A percentile compares a stretch with the other conserved stretches of the same genome.
Evolutionary conservation across 2,329 filamentous ascomycete genomes (phyloP).

Genomic region (Penicillium sp.): DNA sequence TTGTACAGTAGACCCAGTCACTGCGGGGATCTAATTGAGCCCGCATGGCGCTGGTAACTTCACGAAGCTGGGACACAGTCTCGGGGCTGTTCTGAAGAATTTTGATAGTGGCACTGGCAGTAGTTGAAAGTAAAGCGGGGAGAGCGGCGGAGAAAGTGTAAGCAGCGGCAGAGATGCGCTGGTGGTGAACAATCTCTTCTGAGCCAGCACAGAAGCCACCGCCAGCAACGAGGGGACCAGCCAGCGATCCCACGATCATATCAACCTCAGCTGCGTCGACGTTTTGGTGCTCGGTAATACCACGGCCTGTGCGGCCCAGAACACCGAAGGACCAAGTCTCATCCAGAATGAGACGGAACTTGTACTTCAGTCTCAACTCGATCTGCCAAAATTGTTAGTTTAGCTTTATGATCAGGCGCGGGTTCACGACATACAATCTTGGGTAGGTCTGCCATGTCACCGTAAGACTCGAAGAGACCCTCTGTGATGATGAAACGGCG

Average conservation of each 20-base stretch:
- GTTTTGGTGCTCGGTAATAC: conserved; percentile 93
- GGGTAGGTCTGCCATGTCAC: conserved; percentile 81
- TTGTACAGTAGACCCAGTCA: conserved; percentile 87
- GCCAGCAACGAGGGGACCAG: conserved; percentile 85
- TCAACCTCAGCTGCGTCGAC: conserved; percentile 91
- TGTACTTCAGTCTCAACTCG: conserved; percentile 93
- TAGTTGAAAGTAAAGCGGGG: conserved; percentile 92
- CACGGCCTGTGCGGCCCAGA: conserved; percentile 84
- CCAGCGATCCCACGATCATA: conserved; percentile 93
- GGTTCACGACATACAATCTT: conserved; percentile 64
- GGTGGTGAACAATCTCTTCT: conserved; percentile 90
- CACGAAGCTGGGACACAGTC: conserved; percentile 73
- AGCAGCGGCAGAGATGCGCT: conserved; percentile 86
- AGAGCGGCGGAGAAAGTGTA: conserved; percentile 97
- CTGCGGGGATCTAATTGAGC: conserved; percentile 87
- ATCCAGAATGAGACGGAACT: conserved; percentile 95
- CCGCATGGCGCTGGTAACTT: conserved; percentile 83
- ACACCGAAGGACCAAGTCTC: conserved; percentile 98
- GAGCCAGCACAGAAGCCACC: conserved; percentile 95
- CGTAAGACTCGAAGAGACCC: conserved; percentile 86
- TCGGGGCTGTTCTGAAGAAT: conserved; percentile 86
- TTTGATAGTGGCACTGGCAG: conserved; percentile 84
- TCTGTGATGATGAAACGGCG: conserved; percentile 95
- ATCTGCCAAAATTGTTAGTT: conserved; percentile 54
- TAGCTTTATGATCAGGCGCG: background rate